Percentiles rank a stretch among this genome's conserved stretches.
Evolutionary conservation across 2,329 filamentous ascomycete genomes (phyloP).

Genomic region (Cladosporium phlei): DNA sequence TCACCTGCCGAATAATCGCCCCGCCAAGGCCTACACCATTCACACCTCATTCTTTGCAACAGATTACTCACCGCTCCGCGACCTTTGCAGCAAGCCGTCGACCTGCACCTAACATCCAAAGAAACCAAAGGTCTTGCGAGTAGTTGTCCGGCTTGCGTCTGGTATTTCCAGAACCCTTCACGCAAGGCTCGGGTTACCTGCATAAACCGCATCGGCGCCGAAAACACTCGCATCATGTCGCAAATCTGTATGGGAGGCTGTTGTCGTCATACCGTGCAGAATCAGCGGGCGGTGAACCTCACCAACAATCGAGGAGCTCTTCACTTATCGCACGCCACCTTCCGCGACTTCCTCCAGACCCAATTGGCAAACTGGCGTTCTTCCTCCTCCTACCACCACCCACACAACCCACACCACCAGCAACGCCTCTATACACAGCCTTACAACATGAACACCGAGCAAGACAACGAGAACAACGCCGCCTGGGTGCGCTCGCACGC

Average conservation of each 20-base stretch:
- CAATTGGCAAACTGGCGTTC: not conserved
- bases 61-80: not conserved
- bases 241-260: not conserved
- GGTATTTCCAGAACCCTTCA: not conserved
- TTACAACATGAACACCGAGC: not conserved
- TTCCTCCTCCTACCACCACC: too few species aligned
- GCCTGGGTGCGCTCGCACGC: too few species aligned
- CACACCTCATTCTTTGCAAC: too few species aligned
- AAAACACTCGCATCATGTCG: not conserved
- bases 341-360: not conserved
- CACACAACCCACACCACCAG: not conserved
- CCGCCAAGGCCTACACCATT: too few species aligned
- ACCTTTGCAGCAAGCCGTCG: not conserved
- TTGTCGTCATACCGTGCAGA: not conserved
- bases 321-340: not conserved
- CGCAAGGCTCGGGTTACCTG: not conserved
- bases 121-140: not conserved
- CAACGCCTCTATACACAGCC: not conserved
- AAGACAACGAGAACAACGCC: not conserved
- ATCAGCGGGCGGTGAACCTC: not conserved
- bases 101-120: not conserved
- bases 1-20: conserved; percentile 4
- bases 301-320: not conserved
- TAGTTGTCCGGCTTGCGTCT: not conserved
- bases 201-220: not conserved